Conservation (phyloP, 139 green algal species). For the Raphidocelis subcapitata region DNA sequence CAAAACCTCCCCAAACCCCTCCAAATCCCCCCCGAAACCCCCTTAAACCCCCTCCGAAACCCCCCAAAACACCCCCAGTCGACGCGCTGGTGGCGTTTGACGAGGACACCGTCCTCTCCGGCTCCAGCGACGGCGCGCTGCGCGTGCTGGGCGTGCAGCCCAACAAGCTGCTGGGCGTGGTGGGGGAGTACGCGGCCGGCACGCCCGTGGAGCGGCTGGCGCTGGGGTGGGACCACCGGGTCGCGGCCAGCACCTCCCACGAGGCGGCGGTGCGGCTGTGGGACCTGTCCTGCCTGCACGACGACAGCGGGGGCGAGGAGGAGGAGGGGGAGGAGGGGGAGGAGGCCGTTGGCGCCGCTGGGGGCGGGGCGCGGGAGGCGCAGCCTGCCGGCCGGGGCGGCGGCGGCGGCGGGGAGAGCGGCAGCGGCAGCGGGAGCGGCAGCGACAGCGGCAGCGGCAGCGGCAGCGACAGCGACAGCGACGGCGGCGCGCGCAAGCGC, state of each 20-base stretch:
- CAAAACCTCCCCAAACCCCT: no score
- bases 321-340: constrained; percentile 35
- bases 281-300: constrained; percentile 58
- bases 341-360: constrained; percentile 9
- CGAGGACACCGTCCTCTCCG: constrained; percentile 88
- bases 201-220: constrained; percentile 65
- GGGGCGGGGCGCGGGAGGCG: not conserved
- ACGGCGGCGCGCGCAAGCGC: constrained; percentile 4
- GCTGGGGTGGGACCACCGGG: constrained; percentile 36
- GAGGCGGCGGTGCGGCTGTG: constrained; percentile 82
- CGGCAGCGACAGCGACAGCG: constrained; percentile 4
- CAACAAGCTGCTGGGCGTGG: constrained; percentile 86
- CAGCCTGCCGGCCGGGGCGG: constrained; percentile 5
- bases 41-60: no score
- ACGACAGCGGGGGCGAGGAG: constrained; percentile 53
- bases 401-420: constrained; percentile 3
- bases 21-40: no score
- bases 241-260: constrained; percentile 76
- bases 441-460: constrained; percentile 2
- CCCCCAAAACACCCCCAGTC: constrained; percentile 33
- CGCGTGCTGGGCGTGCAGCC: constrained; percentile 77
- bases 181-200: constrained; percentile 83
- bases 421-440: not conserved
- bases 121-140: constrained; percentile 83
- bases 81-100: constrained; percentile 80